Evolutionary conservation across 768 basidiomycete genomes (phyloP), one percentile per base, ranked within the genome.

Genomic region (Hebeloma cylindrosporum): DNA sequence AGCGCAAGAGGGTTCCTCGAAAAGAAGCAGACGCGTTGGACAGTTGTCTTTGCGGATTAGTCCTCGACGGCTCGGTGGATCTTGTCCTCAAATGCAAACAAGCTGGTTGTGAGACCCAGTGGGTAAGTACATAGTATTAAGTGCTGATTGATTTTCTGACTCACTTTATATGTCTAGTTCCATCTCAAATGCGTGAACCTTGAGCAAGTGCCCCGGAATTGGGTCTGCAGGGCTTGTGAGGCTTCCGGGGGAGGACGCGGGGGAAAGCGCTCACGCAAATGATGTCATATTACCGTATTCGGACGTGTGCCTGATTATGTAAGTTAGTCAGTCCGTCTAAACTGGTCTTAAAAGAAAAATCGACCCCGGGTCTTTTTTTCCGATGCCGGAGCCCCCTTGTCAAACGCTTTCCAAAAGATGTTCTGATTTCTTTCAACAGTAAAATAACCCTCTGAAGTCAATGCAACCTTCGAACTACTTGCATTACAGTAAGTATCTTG

Each of bases 151-250:
- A 5, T 11, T 4, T 20, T 8, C 1, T 4, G 11, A 21, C 29
- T 29, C 8, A 20, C 17, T n/a, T 5, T 21, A 1, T 1, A 13
- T 17, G n/a, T 21, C 11, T 30, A 43, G 28, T 43, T 20, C 25
- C 41, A 43, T 23, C 1, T 43, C 4, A 5, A 10, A 2, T 43
- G 41, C 7, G 3, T 43, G 2, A 3, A 1, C 1, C 30, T 43
- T 20, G 41, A 43, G 1, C n/a, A 33, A 29, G 21, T 1, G 1
- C 30, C n/a, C 7, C 6, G n/a, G 23, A 43, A 43, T 1, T 43
- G 41, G 41, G 41, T 33, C 25, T 43, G 41, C 41, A n/a, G 33
- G 41, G 29, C 41, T 18, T 43, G 41, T 33, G 17, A 2, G 21
- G 20, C 30, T 2, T 43, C 31, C 17, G 26, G 20, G 6, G 41